Percentiles rank a stretch among this genome's conserved stretches.
Evolutionary conservation across 306 rosid genomes (phyloP).

Genomic region (Cucurbita pepo): DNA sequence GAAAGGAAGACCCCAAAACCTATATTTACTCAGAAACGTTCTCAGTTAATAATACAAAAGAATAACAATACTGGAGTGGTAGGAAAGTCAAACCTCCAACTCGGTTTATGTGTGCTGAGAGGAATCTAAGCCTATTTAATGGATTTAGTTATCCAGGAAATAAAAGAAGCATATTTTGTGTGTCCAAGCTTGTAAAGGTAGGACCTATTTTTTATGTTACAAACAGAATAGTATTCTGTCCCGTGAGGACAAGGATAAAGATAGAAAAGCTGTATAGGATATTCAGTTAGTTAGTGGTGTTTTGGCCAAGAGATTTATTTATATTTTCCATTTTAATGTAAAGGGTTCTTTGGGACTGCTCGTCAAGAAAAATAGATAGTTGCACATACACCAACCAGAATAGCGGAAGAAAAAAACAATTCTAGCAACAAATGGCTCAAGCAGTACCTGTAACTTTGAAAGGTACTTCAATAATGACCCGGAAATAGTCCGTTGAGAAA

Average conservation of each 20-base stretch:
- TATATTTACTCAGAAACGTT: slow-evolving; percentile 4
- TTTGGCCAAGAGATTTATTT: not conserved
- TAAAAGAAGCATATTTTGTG: not conserved
- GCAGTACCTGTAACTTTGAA: slow-evolving; percentile 86
- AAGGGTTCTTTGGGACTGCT: not conserved
- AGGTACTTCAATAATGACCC: slow-evolving; percentile 92
- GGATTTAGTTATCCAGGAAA: not conserved
- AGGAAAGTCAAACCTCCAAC: not conserved
- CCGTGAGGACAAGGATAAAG: not conserved
- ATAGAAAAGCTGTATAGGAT: not conserved
- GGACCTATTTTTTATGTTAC: not conserved
- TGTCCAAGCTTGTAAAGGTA: not conserved
- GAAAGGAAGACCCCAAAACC: not conserved
- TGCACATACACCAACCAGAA: not conserved
- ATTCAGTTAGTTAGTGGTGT: not conserved
- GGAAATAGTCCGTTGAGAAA: slow-evolving; percentile 86
- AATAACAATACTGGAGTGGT: not conserved
- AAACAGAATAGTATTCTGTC: not conserved
- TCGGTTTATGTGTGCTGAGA: not conserved
- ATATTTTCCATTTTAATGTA: not conserved
- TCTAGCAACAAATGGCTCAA: not conserved
- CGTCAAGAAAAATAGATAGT: not conserved
- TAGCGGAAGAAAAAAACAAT: not conserved
- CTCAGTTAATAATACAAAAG: not conserved
- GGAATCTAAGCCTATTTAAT: not conserved